These are phyloP conservation scores for Starmerella potacharoeniae DNA, from an alignment of 805 yeast genomes.

Conservation along the genomic window DNA sequence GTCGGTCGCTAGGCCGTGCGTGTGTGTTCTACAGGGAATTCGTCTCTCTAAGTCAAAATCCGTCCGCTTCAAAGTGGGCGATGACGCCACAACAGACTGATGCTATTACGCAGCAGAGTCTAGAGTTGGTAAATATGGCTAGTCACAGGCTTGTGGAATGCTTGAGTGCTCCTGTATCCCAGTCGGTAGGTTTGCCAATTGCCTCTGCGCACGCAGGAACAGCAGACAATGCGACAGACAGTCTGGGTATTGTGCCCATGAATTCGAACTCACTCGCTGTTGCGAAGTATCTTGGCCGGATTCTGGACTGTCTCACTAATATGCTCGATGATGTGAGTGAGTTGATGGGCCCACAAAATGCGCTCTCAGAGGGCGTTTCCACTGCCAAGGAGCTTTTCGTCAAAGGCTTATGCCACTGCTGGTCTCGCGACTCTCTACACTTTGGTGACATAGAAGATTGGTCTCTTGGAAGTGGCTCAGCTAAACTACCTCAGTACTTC, in stretches of 20 bases:
- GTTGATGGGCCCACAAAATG: slow-evolving; percentile 4
- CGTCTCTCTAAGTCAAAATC: slow-evolving; percentile 10
- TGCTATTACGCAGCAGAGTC: slow-evolving; percentile 8
- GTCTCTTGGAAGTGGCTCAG: slow-evolving; percentile 19
- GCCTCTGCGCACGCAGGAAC: slow-evolving; percentile 13
- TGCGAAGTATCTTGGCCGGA: slow-evolving; percentile 39
- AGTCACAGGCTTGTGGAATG: slow-evolving; percentile 10
- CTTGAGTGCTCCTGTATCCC: slow-evolving; percentile 7
- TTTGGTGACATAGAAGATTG: slow-evolving; percentile 34
- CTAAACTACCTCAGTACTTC: slow-evolving; percentile 30
- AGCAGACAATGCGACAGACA: background rate
- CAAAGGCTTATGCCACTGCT: slow-evolving; percentile 39
- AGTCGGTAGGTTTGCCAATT: slow-evolving; percentile 11
- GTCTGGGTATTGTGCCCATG: slow-evolving; percentile 52
- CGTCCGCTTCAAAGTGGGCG: slow-evolving; percentile 6
- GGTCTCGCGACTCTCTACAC: slow-evolving; percentile 39
- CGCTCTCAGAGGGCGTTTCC: slow-evolving; percentile 9
- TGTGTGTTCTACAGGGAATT: slow-evolving; percentile 22
- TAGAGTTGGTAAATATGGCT: slow-evolving; percentile 3
- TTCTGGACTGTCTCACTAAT: slow-evolving; percentile 36
- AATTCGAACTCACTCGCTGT: slow-evolving; percentile 52
- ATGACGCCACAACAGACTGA: slow-evolving; percentile 6
- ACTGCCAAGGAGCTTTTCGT: slow-evolving; percentile 35
- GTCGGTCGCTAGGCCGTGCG: slow-evolving; percentile 13
- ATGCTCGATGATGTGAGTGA: slow-evolving; percentile 34